A percentile compares a stretch with the other conserved stretches of the same genome.
Evolutionary conservation across 345 rosid species (phyloP).

Genomic region (Populus nigra): DNA sequence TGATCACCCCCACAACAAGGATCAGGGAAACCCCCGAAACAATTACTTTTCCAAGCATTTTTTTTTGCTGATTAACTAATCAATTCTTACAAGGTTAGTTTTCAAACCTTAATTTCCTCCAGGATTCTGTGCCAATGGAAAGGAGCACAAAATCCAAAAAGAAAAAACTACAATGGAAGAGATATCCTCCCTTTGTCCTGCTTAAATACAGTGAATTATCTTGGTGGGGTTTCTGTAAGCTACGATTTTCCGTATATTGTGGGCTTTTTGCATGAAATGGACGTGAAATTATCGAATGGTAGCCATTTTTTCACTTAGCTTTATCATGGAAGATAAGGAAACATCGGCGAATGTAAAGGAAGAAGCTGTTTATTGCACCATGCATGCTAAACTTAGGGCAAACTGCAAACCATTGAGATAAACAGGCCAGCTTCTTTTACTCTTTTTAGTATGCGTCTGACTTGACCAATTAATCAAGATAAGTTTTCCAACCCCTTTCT

Average conservation of each 20-base stretch:
- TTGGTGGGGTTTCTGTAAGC: not conserved
- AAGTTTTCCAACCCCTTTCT: not conserved
- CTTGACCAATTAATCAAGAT: not conserved
- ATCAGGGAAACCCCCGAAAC: constrained; percentile 30
- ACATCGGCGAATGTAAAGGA: not conserved
- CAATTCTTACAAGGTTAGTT: not conserved
- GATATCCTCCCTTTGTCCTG: not conserved
- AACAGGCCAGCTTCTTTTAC: not conserved
- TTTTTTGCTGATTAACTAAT: not conserved
- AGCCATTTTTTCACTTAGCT: not conserved
- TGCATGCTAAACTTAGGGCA: not conserved
- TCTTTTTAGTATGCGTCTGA: not conserved
- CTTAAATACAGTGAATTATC: not conserved
- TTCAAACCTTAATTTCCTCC: not conserved
- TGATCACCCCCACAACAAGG: constrained; percentile 21
- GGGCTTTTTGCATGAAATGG: not conserved
- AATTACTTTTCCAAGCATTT: constrained; percentile 19
- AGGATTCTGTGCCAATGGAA: constrained; percentile 5
- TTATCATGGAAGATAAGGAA: not conserved
- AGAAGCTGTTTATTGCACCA: not conserved
- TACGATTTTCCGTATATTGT: not conserved
- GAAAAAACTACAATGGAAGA: not conserved
- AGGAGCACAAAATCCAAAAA: not conserved
- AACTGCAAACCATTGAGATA: not conserved
- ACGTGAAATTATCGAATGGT: not conserved